phyloP scores from a whole-genome alignment of 2,329 filamentous ascomycete species.

The Rutstroemia sp. region DNA sequence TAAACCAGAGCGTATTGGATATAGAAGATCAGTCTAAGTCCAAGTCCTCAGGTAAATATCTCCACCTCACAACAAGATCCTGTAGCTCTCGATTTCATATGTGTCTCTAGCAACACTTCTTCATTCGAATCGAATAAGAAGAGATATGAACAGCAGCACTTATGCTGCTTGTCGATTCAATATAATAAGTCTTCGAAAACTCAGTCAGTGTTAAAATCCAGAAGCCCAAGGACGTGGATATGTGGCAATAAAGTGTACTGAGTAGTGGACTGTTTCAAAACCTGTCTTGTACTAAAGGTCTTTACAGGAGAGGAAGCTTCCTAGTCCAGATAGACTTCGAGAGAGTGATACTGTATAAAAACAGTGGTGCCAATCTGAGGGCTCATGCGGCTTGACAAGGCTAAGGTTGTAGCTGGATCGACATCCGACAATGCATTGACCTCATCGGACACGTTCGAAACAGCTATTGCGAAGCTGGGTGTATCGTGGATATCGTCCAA shows the following conservation, averaged over 20 bases:
- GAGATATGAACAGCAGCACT: background rate
- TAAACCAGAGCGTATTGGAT: background rate
- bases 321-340: conserved; percentile 23
- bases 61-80: conserved; percentile 5
- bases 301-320: conserved; percentile 18
- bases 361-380: conserved; percentile 17
- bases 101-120: background rate
- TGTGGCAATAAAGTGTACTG: conserved; percentile 14
- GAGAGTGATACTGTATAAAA: conserved; percentile 22
- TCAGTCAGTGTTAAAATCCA: conserved; percentile 14
- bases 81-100: background rate
- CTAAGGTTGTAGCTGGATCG: conserved; percentile 22
- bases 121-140: conserved; percentile 1
- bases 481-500: conserved; percentile 25
- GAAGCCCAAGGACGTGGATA: conserved; percentile 1
- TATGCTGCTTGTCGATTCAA: conserved; percentile 5
- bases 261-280: conserved; percentile 24
- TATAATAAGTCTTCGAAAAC: background rate
- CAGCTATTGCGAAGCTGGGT: conserved; percentile 24
- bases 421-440: conserved; percentile 30
- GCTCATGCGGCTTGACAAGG: conserved; percentile 20
- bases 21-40: background rate
- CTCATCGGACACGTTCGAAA: conserved; percentile 28
- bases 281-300: conserved; percentile 19
- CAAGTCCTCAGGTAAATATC: background rate